Conservation (phyloP, 2,329 filamentous ascomycete genomes). For the Tolypocladium endophyticum region DNA sequence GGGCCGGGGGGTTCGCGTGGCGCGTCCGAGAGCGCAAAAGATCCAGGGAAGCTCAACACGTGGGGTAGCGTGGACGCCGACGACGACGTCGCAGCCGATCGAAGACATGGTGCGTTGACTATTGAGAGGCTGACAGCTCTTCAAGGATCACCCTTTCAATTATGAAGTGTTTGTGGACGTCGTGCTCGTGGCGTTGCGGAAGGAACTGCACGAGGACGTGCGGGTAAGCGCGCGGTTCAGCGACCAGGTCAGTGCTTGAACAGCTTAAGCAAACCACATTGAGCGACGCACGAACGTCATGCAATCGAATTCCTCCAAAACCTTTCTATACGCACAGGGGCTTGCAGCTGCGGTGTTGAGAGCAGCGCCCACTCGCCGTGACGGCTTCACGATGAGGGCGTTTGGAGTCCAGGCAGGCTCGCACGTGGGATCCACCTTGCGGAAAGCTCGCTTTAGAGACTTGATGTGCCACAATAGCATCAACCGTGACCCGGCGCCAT, state of each 20-base stretch:
- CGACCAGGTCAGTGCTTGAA: not conserved
- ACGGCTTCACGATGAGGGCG: not conserved
- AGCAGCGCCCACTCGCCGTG: not conserved
- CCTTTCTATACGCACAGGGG: not conserved
- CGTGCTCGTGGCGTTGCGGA: not conserved
- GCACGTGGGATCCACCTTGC: conserved; percentile 6
- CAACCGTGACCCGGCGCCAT: not conserved
- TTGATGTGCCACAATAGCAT: not conserved
- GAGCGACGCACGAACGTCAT: not conserved
- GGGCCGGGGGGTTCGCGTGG: not conserved
- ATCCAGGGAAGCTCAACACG: not conserved
- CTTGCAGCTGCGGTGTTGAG: not conserved
- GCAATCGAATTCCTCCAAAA: not conserved
- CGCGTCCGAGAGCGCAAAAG: not conserved
- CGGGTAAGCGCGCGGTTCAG: not conserved
- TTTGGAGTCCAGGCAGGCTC: not conserved
- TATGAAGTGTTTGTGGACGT: no score
- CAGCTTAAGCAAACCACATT: not conserved
- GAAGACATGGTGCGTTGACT: not conserved
- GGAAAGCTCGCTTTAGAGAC: not conserved
- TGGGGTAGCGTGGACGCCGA: not conserved
- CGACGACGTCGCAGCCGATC: not conserved
- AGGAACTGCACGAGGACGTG: no score
- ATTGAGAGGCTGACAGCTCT: not conserved
- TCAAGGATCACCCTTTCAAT: not conserved